phyloP scores from a whole-genome alignment of 225 moss, liverwort and hornwort genomes.

The Thuidium tamariscinum region DNA sequence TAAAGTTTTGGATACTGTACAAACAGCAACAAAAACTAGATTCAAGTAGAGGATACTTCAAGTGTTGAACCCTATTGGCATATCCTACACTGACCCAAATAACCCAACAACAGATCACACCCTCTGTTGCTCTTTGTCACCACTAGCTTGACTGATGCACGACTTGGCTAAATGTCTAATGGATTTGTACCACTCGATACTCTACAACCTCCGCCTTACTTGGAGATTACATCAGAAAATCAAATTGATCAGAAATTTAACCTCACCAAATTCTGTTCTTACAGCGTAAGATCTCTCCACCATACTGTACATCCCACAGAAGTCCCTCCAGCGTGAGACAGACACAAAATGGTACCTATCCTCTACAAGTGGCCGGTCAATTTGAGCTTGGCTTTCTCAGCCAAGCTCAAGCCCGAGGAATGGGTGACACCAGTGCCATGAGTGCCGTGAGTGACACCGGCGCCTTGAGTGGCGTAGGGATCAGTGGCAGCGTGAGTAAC shows the following conservation, averaged over 20 bases:
- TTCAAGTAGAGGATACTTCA: background rate
- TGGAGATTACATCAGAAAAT: background rate
- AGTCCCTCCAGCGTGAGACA: background rate
- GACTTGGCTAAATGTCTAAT: background rate
- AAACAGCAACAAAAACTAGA: background rate
- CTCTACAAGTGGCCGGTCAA: constrained; percentile 20
- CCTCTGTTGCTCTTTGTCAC: accelerated
- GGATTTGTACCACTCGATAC: accelerated
- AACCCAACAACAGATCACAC: background rate
- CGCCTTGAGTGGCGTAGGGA: background rate
- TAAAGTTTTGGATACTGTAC: background rate
- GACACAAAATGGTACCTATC: background rate
- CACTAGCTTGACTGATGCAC: background rate
- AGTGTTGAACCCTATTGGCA: background rate
- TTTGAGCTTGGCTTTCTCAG: constrained; percentile 31
- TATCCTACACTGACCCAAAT: background rate
- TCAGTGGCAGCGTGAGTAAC: background rate
- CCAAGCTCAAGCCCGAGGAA: background rate
- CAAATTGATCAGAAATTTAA: background rate
- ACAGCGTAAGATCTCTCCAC: background rate
- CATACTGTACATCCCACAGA: background rate
- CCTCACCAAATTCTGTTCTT: background rate
- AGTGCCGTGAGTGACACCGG: background rate
- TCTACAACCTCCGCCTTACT: background rate
- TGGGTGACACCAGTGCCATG: background rate